phyloP scores from a whole-genome alignment of 169 alveolate genomes.

The Plasmodium coatneyi region DNA sequence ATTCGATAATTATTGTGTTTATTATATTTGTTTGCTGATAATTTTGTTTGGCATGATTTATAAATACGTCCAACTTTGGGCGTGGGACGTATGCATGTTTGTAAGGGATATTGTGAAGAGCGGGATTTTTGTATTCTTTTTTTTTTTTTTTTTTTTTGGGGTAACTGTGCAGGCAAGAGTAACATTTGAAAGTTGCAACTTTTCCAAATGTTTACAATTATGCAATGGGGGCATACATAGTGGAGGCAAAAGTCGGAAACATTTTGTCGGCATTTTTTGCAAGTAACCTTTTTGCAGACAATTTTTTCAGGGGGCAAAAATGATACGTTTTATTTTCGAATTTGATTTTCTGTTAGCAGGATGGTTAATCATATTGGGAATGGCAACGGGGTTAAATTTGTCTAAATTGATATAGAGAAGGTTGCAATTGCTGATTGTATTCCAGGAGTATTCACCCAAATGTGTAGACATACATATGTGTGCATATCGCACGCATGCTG shows the following conservation, averaged over 20 bases:
- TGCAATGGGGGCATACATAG: neutral
- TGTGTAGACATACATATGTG: neutral
- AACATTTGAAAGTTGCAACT: neutral
- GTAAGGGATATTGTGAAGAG: neutral
- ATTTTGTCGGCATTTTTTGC: neutral
- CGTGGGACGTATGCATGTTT: neutral
- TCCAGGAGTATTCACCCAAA: neutral
- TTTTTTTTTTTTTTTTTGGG: neutral
- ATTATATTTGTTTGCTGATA: slow-evolving; percentile 15
- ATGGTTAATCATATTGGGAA: neutral
- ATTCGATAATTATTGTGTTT: slow-evolving; percentile 10
- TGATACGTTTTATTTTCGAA: neutral
- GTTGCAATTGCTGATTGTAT: neutral
- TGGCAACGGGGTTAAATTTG: neutral
- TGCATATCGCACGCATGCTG: neutral
- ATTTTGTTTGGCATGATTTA: neutral
- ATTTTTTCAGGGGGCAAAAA: neutral
- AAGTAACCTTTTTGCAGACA: neutral
- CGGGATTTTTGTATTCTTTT: neutral
- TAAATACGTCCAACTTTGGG: neutral
- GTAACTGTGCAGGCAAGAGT: neutral
- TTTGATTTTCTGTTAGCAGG: neutral
- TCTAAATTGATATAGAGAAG: neutral
- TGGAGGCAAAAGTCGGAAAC: neutral
- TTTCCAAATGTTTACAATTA: neutral